Percentiles rank a stretch among this genome's conserved stretches.
These are phyloP conservation scores for Aspergillus funiculosus DNA, from an alignment of 495 filamentous ascomycete species.

Conservation along the genomic window DNA sequence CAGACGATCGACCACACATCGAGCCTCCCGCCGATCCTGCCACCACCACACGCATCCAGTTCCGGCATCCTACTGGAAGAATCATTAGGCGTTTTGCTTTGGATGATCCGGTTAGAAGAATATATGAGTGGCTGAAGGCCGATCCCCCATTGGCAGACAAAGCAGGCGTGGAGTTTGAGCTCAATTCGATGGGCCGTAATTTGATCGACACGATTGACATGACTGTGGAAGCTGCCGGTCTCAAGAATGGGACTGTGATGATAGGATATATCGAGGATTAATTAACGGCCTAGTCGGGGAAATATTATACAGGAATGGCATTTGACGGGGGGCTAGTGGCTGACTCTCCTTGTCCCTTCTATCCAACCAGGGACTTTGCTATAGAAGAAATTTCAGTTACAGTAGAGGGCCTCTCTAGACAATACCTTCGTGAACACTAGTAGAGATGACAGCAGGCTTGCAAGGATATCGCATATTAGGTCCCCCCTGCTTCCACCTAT, in stretches of 20 bases:
- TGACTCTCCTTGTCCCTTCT: no score
- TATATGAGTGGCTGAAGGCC: conserved; percentile 97
- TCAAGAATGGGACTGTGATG: conserved; percentile 90
- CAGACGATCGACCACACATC: conserved; percentile 61
- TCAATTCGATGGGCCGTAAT: conserved; percentile 75
- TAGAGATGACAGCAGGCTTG: no score
- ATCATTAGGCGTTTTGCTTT: conserved; percentile 75
- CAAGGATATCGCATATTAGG: no score
- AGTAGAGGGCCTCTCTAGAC: no score
- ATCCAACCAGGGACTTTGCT: neutral
- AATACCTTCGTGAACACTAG: no score
- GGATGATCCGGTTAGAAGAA: conserved; percentile 70
- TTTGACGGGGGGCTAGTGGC: neutral
- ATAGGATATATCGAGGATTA: conserved; percentile 77
- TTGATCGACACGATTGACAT: conserved; percentile 66
- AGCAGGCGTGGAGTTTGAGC: conserved; percentile 72
- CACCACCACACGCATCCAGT: conserved; percentile 82
- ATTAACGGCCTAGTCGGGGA: neutral
- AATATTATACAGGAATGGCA: no score
- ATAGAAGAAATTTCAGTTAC: no score
- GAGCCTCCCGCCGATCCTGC: conserved; percentile 67
- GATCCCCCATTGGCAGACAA: conserved; percentile 65
- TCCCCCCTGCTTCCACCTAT: no score
- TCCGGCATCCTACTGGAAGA: conserved; percentile 73
- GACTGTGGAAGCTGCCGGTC: conserved; percentile 73